A percentile compares a stretch with the other conserved stretches of the same genome.
phyloP scores from a whole-genome alignment of 305 asterid genomes.

The Rubia tinctorum region DNA sequence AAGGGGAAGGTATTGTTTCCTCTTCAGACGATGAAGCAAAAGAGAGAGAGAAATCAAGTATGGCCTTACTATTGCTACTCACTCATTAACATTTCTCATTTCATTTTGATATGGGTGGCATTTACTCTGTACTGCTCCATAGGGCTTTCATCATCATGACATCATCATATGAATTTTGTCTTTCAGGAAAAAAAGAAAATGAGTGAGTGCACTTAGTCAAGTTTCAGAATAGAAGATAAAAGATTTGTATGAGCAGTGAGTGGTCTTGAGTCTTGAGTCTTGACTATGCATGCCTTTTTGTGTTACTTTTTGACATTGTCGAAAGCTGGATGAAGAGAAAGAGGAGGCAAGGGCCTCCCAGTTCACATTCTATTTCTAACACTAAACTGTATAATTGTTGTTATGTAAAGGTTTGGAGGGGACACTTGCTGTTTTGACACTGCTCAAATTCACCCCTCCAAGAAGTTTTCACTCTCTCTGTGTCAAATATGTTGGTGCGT shows the following conservation, averaged over 20 bases:
- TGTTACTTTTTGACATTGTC: not conserved
- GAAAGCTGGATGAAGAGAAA: not conserved
- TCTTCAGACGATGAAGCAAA: slow-evolving; percentile 22
- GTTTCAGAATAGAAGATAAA: slow-evolving; percentile 79
- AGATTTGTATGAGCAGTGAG: slow-evolving; percentile 86
- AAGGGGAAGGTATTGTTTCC: slow-evolving; percentile 33
- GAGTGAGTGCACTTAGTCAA: slow-evolving; percentile 64
- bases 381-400: slow-evolving; percentile 14
- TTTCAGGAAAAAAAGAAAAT: slow-evolving; percentile 70
- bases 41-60: slow-evolving; percentile 44
- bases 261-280: slow-evolving; percentile 21
- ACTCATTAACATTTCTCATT: slow-evolving; percentile 17
- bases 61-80: slow-evolving; percentile 12
- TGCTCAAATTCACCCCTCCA: no score
- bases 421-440: no score
- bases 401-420: slow-evolving; percentile 54
- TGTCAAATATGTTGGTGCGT: no score
- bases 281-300: slow-evolving; percentile 4
- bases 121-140: not conserved
- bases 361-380: not conserved
- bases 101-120: not conserved
- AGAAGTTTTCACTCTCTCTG: no score
- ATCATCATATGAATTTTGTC: slow-evolving; percentile 11
- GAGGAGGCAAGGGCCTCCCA: not conserved
- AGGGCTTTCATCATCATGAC: slow-evolving; percentile 13